Base-by-base conservation (phyloP, 148 eudicot genomes). In the Rheum nobile region DNA sequence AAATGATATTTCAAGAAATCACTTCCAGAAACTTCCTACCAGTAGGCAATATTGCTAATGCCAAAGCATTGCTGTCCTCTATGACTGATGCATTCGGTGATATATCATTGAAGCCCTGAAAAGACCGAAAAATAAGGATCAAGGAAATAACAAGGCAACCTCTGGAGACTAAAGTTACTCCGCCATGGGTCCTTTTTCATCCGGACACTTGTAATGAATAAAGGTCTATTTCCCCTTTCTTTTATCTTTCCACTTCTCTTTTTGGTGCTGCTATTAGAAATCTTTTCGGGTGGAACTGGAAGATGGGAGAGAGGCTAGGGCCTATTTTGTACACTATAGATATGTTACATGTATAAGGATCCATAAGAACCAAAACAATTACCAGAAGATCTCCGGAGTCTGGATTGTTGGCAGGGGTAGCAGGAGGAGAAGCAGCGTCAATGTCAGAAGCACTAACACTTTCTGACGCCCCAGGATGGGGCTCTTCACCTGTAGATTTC, bases 1-100 rank as follows among this genome's bases (percentile, higher is more conserved):
- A 0, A 83, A 63, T 16, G 38, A 0, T 6, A 32, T 43, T 14
- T n/a, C 44, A n/a, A 68, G 42, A 77, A 54, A 71, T 1, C 57
- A 6, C 6, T 41, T 22, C 48, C 52, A 44, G 54, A 29, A 22
- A 70, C 29, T 14, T 48, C 17, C 69, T 73, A 95, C 99, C 96
- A 76, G 94, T 80, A 74, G 96, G 85, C 72, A 90, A 81, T 41
- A 95, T 85, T 69, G 99, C 97, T 75, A 95, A 84, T 67, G 99
- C 99, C 91, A 88, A 76, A 35, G 97, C 92, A 80, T 95, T 92
- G 82, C 91, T 88, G 13, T 95, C 97, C 86, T 92, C 99, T 75
- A 90, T 86, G 47, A 80, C 83, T 77, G 92, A 84, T 79, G 89
- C 97, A 77, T 80, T 84, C 72, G 87, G 83, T 42, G 83, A 35